A percentile compares a stretch with the other conserved stretches of the same genome.
phyloP scores from a whole-genome alignment of 805 yeast species.

The Pichia rugopelliculosa region DNA sequence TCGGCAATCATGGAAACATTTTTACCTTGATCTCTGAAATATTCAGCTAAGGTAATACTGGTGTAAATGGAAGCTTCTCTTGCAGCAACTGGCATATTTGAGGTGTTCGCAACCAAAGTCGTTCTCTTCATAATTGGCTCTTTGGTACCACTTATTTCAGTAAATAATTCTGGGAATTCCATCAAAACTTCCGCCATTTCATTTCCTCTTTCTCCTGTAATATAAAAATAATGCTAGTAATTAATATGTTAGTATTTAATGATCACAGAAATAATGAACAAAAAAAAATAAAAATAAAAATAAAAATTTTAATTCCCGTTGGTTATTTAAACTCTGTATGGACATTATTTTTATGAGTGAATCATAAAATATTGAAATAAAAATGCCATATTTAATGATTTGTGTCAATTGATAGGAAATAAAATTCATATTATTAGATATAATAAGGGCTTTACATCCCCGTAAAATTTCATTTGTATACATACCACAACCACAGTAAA shows the following conservation, averaged over 20 bases:
- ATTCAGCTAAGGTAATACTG: conserved; percentile 97
- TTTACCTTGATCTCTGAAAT: conserved; percentile 99
- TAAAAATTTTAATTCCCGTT: background rate
- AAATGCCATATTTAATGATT: background rate
- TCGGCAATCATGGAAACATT: conserved; percentile 99
- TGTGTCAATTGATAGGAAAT: background rate
- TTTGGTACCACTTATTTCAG: conserved; percentile 85
- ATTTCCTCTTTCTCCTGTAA: conserved; percentile 87
- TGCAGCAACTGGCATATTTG: conserved; percentile 99
- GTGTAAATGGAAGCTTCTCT: conserved; percentile 99
- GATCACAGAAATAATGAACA: conserved; percentile 34
- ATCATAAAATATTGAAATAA: background rate
- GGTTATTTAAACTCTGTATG: too few species aligned
- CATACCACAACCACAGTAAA: conserved; percentile 75
- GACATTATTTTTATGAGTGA: background rate
- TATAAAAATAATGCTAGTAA: conserved; percentile 27
- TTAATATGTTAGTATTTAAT: conserved; percentile 37
- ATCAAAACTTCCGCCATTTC: conserved; percentile 99
- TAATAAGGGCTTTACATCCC: conserved; percentile 14
- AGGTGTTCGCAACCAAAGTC: conserved; percentile 95
- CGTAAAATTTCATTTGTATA: conserved; percentile 29
- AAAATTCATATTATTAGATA: background rate
- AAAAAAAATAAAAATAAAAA: conserved; percentile 31
- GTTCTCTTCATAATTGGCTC: conserved; percentile 99
- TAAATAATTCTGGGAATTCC: conserved; percentile 98